These are phyloP conservation scores for Phytophthora litchii DNA, from an alignment of 352 stramenopile species.

Conservation along the genomic window DNA sequence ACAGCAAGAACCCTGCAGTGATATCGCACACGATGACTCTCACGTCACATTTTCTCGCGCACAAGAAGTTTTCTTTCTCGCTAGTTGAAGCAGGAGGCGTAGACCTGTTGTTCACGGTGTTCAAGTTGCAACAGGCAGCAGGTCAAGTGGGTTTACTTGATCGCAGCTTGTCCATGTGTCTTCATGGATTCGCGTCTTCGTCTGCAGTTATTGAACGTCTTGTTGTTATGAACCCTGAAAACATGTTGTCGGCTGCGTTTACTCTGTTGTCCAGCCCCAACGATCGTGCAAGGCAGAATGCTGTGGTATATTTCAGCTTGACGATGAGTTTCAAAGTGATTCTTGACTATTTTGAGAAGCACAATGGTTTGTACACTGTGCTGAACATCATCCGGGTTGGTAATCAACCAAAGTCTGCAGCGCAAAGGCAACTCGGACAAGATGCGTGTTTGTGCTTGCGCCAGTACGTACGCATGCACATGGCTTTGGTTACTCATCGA, in stretches of 20 bases:
- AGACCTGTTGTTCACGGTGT: conserved; percentile 69
- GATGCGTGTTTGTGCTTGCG: conserved; percentile 84
- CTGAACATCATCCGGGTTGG: conserved; percentile 86
- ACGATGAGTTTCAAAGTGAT: conserved; percentile 82
- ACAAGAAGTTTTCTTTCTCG: conserved; percentile 86
- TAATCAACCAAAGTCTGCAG: conserved; percentile 75
- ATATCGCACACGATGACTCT: conserved; percentile 84
- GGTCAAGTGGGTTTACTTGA: conserved; percentile 71
- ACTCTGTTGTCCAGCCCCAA: conserved; percentile 74
- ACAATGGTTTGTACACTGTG: conserved; percentile 84
- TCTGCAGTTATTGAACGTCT: conserved; percentile 81
- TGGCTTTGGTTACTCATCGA: conserved; percentile 73
- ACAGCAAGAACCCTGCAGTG: conserved; percentile 83
- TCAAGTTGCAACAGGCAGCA: conserved; percentile 57
- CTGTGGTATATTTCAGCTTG: conserved; percentile 85
- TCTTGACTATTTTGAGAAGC: conserved; percentile 84
- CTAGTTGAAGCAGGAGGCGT: conserved; percentile 80
- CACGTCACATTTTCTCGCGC: conserved; percentile 84
- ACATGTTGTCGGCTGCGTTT: conserved; percentile 68
- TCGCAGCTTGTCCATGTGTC: conserved; percentile 84
- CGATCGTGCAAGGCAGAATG: conserved; percentile 80
- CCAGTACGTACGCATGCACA: conserved; percentile 85
- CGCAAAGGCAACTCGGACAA: conserved; percentile 82
- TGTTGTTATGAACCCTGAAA: conserved; percentile 56
- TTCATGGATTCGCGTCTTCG: conserved; percentile 84